Percentiles rank a stretch among this genome's conserved stretches.
Evolutionary conservation across 345 rosid species (phyloP).

Genomic region (Murraya paniculata): DNA sequence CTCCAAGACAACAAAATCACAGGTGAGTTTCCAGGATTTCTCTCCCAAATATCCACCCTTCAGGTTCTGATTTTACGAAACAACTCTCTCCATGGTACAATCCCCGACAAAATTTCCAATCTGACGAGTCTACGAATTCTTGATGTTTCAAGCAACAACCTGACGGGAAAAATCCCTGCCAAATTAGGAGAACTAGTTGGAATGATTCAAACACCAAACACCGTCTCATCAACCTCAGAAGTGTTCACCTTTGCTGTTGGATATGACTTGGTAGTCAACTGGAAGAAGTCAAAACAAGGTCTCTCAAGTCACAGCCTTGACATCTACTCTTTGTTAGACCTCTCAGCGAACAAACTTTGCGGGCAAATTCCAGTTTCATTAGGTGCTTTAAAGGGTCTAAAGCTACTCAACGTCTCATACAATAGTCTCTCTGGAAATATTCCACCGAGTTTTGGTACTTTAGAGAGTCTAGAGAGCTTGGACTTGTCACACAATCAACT

Average conservation of each 20-base stretch:
- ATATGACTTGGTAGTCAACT: constrained; percentile 26
- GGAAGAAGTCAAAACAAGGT: constrained; percentile 33
- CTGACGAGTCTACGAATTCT: constrained; percentile 31
- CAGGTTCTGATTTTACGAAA: constrained; percentile 28
- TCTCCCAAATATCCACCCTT: constrained; percentile 24
- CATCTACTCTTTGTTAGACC: constrained; percentile 35
- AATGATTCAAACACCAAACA: constrained; percentile 26
- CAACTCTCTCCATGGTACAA: constrained; percentile 25
- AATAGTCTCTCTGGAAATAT: constrained; percentile 27
- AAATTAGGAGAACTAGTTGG: constrained; percentile 23
- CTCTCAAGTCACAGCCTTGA: constrained; percentile 25
- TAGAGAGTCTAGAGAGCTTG: constrained; percentile 28
- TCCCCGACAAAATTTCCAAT: constrained; percentile 20
- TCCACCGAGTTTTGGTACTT: constrained; percentile 27
- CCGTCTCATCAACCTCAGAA: background rate
- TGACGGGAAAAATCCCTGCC: constrained; percentile 23
- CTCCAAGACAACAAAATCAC: constrained; percentile 35
- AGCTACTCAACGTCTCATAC: constrained; percentile 25
- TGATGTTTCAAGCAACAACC: constrained; percentile 32
- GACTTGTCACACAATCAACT: constrained; percentile 38
- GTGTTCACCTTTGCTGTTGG: constrained; percentile 18
- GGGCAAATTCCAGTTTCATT: constrained; percentile 28
- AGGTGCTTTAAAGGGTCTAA: constrained; percentile 29
- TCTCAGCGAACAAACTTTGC: constrained; percentile 25
- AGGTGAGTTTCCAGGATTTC: constrained; percentile 27